Conservation (phyloP, 495 filamentous ascomycete genomes). For the Hypomontagnella submonticulosa region DNA sequence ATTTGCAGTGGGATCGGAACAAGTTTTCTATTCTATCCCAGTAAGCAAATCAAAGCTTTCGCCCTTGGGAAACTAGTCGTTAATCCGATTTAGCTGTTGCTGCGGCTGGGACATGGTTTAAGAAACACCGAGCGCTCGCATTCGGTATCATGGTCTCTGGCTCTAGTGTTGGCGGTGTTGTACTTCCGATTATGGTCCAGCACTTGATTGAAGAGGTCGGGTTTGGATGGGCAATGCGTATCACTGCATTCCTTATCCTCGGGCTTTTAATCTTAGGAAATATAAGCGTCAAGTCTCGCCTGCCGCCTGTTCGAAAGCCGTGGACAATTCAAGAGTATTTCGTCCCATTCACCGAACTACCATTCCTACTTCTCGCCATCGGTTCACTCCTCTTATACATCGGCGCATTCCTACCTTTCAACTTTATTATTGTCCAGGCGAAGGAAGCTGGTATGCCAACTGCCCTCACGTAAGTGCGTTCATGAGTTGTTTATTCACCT, state of each 20-base stretch:
- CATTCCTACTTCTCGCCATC: slow-evolving; percentile 30
- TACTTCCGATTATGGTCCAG: slow-evolving; percentile 72
- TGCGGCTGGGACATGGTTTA: slow-evolving; percentile 64
- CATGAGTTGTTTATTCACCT: too few species aligned
- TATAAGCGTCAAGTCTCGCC: slow-evolving; percentile 33
- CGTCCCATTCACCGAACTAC: slow-evolving; percentile 55
- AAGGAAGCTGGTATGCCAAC: slow-evolving; percentile 63
- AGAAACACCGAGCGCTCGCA: slow-evolving; percentile 69
- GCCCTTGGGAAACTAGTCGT: not conserved
- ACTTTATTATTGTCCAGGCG: slow-evolving; percentile 69
- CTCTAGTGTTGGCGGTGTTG: slow-evolving; percentile 68
- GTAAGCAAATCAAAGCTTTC: slow-evolving; percentile 6
- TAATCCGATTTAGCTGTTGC: slow-evolving; percentile 19
- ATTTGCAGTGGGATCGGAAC: slow-evolving; percentile 53
- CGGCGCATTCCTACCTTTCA: slow-evolving; percentile 71
- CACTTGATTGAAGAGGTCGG: slow-evolving; percentile 66
- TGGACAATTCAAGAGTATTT: slow-evolving; percentile 21
- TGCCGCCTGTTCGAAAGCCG: slow-evolving; percentile 33
- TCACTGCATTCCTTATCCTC: slow-evolving; percentile 70
- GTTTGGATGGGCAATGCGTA: slow-evolving; percentile 74
- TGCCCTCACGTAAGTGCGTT: too few species aligned
- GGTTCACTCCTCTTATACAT: slow-evolving; percentile 65
- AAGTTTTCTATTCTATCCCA: slow-evolving; percentile 29
- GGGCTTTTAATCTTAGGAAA: slow-evolving; percentile 64
- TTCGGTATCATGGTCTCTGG: slow-evolving; percentile 71